A percentile compares a stretch with the other conserved stretches of the same genome.
These are phyloP conservation scores for Schizophyllum commune DNA, from an alignment of 1,284 basidiomycete species.

Conservation along the genomic window DNA sequence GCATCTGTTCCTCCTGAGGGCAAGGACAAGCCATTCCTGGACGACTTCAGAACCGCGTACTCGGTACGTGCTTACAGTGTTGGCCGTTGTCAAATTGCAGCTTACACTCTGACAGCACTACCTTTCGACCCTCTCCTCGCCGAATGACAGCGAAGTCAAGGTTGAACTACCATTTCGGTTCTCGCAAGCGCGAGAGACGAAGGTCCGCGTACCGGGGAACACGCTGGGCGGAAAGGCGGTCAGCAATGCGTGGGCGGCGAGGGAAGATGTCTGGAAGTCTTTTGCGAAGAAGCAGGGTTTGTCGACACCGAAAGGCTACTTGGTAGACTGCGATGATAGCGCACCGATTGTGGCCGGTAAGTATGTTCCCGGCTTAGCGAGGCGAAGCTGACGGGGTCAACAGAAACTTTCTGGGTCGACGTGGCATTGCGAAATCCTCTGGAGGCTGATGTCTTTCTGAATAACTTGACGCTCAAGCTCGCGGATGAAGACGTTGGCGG, in stretches of 20 bases:
- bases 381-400: constrained; percentile 3
- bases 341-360: constrained; percentile 45
- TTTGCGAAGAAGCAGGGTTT: constrained; percentile 53
- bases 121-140: constrained; percentile 2
- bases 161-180: constrained; percentile 55
- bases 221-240: constrained; percentile 23
- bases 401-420: constrained; percentile 75
- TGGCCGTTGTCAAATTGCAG: neutral
- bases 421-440: constrained; percentile 61
- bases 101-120: neutral
- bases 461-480: constrained; percentile 49
- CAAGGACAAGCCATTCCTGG: constrained; percentile 59
- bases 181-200: constrained; percentile 43
- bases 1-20: constrained; percentile 8
- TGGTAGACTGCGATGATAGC: constrained; percentile 25
- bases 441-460: constrained; percentile 58
- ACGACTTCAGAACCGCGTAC: constrained; percentile 74
- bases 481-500: constrained; percentile 29
- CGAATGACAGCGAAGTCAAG: constrained; percentile 22
- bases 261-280: constrained; percentile 54
- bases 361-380: neutral
- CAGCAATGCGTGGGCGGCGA: constrained; percentile 19
- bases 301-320: constrained; percentile 28
- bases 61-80: constrained; percentile 34
- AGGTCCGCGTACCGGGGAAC: constrained; percentile 46